Evolutionary conservation across 2,329 filamentous ascomycete species (phyloP).

Genomic region (Sporothrix brasiliensis): DNA sequence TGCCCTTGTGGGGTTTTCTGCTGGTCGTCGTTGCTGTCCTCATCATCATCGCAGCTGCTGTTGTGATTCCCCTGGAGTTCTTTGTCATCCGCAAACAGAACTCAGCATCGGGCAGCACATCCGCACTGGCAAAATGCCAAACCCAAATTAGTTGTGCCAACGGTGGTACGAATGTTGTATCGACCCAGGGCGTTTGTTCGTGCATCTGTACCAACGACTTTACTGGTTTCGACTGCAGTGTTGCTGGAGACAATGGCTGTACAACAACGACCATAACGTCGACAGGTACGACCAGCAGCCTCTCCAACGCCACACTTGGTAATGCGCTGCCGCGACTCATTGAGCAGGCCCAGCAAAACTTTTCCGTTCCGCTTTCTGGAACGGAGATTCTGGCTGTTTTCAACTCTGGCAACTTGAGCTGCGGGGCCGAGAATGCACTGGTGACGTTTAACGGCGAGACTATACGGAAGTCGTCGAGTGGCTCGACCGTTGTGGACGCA

Average conservation of each 20-base stretch:
- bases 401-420: slow-evolving; percentile 74
- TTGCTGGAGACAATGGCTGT: slow-evolving; percentile 54
- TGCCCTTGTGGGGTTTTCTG: slow-evolving; percentile 78
- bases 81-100: slow-evolving; percentile 60
- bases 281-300: slow-evolving; percentile 43
- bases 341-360: slow-evolving; percentile 64
- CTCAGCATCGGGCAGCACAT: slow-evolving; percentile 39
- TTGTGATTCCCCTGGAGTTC: slow-evolving; percentile 74
- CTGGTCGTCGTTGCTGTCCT: slow-evolving; percentile 66
- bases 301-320: slow-evolving; percentile 76
- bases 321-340: slow-evolving; percentile 76
- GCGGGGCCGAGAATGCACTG: slow-evolving; percentile 81
- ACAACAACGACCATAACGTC: slow-evolving; percentile 52
- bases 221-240: slow-evolving; percentile 61
- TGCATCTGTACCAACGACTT: slow-evolving; percentile 92
- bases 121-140: slow-evolving; percentile 58
- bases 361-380: slow-evolving; percentile 73
- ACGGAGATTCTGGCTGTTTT: slow-evolving; percentile 74
- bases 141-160: slow-evolving; percentile 70
- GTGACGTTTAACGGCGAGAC: slow-evolving; percentile 74
- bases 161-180: slow-evolving; percentile 73
- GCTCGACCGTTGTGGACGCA: slow-evolving; percentile 39
- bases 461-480: slow-evolving; percentile 42
- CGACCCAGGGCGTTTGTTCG: slow-evolving; percentile 67
- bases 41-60: slow-evolving; percentile 74